Evolutionary conservation across 2,329 filamentous ascomycete species (phyloP).

Genomic region (Ascochyta clinopodiicola): DNA sequence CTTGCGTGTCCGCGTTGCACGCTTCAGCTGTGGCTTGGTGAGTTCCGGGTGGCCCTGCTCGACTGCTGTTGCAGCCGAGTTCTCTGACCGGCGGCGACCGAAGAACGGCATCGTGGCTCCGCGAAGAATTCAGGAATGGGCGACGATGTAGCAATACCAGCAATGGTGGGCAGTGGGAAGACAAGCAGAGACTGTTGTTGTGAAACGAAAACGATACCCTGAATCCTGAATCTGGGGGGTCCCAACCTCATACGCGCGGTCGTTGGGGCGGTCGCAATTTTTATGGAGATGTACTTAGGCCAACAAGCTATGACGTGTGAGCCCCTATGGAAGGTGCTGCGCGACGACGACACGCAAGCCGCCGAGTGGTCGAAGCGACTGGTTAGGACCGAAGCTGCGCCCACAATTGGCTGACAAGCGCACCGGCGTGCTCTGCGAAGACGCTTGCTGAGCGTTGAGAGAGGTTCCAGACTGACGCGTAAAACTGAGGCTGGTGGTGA

Average conservation of each 20-base stretch:
- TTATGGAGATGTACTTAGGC: slow-evolving; percentile 17
- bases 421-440: slow-evolving; percentile 6
- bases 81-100: slow-evolving; percentile 28
- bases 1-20: slow-evolving; percentile 57
- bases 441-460: slow-evolving; percentile 14
- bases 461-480: slow-evolving; percentile 15
- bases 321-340: slow-evolving; percentile 15
- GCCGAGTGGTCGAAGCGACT: slow-evolving; percentile 10
- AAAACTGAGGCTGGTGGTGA: slow-evolving; percentile 16
- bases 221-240: slow-evolving; percentile 8
- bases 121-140: slow-evolving; percentile 1
- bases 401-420: slow-evolving; percentile 12
- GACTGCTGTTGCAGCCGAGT: slow-evolving; percentile 26
- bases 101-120: slow-evolving; percentile 31
- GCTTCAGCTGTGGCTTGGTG: slow-evolving; percentile 47
- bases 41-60: slow-evolving; percentile 32
- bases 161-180: background rate
- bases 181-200: slow-evolving; percentile 10
- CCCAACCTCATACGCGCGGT: slow-evolving; percentile 20
- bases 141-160: background rate
- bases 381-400: slow-evolving; percentile 1
- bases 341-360: slow-evolving; percentile 19
- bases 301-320: slow-evolving; percentile 15
- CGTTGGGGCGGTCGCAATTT: slow-evolving; percentile 16
- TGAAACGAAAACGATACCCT: slow-evolving; percentile 1